Conservation (phyloP, 2,329 filamentous ascomycete species). For the Botrytis tulipae region DNA sequence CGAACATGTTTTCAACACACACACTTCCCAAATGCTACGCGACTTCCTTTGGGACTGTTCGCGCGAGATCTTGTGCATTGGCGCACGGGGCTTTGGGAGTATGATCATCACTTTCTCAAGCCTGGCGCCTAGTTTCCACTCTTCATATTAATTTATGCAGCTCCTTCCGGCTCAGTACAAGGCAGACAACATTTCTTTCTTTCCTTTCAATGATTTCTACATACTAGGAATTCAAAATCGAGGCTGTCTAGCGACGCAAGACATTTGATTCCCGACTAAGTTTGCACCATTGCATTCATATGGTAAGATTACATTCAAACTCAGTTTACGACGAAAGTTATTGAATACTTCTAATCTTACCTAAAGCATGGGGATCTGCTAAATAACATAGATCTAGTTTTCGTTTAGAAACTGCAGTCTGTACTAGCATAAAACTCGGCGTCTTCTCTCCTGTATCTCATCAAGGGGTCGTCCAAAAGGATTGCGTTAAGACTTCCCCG, state of each 20-base stretch:
- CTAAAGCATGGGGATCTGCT: no score
- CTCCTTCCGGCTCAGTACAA: not conserved
- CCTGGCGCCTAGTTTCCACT: not conserved
- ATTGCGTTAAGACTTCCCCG: not conserved
- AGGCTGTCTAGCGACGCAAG: not conserved
- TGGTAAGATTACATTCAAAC: not conserved
- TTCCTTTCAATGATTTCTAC: not conserved
- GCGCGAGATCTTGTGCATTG: not conserved
- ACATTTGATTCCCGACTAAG: not conserved
- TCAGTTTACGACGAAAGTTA: not conserved
- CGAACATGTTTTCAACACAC: not conserved
- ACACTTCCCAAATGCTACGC: not conserved
- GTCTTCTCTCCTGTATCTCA: not conserved
- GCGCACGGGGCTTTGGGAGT: not conserved
- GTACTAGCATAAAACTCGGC: not conserved
- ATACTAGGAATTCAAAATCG: not conserved
- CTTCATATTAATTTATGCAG: not conserved
- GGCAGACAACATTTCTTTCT: not conserved
- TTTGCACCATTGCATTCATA: not conserved
- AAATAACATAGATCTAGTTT: not conserved
- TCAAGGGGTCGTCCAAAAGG: not conserved
- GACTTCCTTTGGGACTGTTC: not conserved
- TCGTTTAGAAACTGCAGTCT: not conserved
- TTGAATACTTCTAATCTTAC: not conserved
- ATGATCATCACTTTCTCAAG: conserved; percentile 2